Base-by-base conservation (phyloP, 805 yeast genomes). In the Phaffomyces thermotolerans region DNA sequence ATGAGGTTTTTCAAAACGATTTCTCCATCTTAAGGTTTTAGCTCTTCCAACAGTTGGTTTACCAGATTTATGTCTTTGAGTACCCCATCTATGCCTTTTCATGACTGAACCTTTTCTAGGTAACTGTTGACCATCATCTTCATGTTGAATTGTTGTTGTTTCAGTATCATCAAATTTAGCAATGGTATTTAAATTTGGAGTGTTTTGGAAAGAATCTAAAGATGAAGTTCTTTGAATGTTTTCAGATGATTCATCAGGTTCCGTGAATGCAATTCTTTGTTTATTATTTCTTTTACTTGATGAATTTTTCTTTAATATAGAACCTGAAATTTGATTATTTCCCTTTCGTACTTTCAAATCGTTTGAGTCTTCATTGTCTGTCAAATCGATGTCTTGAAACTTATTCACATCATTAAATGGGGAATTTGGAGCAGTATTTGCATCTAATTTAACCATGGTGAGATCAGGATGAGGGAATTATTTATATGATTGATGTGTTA, bases 51-150 rank as follows among this genome's bases (percentile, higher is more conserved):
- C 65, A 37, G 64, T 62, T 20, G 93, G 90, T 38, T 73, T 71
- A 8, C 95, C 95, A 48, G 78, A 73, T 46, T 78, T 77, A 55
- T 79, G 76, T 52, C 95, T 73, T 51, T 84, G 87, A 4, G 97
- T 90, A 46, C 96, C 96, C 95, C 95, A 87, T 64, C 96, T 73
- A 52, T 81, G 76, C 55, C 95, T 73, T 52, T 82, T 79, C 78
- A 84, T 83, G 4, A 72, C 66, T 0, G 84, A 69, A 14, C 67
- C 72, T 30, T 67, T 62, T 36, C 78, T 54, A 22, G 53, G 51
- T 4, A 53, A 37, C 33, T 45, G 44, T 27, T 47, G 49, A 4
- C 47, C 53, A 20, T 52, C 51, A 9, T 49, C 52, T 20, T 47
- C 59, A 43, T n/a, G 4, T 3, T 15, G 9, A 7, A 7, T 15